phyloP scores from a whole-genome alignment of 352 stramenopile genomes.

The Paralagenidium karlingii region DNA sequence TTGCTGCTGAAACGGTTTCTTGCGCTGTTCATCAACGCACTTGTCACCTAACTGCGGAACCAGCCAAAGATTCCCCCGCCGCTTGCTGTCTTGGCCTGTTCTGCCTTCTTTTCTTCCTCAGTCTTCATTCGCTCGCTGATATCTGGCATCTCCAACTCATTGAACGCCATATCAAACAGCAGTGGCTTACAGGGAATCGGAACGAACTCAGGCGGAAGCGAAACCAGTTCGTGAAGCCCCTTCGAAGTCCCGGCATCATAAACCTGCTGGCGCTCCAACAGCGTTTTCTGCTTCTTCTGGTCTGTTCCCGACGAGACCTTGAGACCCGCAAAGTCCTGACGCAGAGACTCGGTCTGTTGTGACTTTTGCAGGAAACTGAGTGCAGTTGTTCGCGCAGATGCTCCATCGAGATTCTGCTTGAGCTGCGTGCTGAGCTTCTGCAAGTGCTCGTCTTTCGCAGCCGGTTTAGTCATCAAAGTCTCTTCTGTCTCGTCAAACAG shows the following conservation, averaged over 20 bases:
- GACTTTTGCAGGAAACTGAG: slow-evolving; percentile 56
- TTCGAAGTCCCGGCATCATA: slow-evolving; percentile 31
- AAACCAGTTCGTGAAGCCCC: slow-evolving; percentile 45
- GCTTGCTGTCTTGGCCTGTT: slow-evolving; percentile 19
- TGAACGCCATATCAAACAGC: slow-evolving; percentile 74
- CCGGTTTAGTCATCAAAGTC: slow-evolving; percentile 34
- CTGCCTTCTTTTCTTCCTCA: slow-evolving; percentile 50
- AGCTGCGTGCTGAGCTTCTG: slow-evolving; percentile 51
- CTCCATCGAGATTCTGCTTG: slow-evolving; percentile 40
- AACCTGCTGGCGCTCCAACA: slow-evolving; percentile 43
- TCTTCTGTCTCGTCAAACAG: slow-evolving; percentile 53
- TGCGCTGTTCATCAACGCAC: too few species aligned
- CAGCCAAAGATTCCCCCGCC: slow-evolving; percentile 55
- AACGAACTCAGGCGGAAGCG: slow-evolving; percentile 46
- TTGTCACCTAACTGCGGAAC: slow-evolving; percentile 30
- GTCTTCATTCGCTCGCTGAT: slow-evolving; percentile 66
- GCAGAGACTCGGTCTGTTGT: slow-evolving; percentile 34
- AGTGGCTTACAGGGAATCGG: slow-evolving; percentile 63
- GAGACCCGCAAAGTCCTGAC: slow-evolving; percentile 51
- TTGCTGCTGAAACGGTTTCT: too few species aligned
- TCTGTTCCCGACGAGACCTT: slow-evolving; percentile 13
- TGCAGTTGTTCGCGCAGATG: slow-evolving; percentile 53
- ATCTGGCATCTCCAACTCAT: slow-evolving; percentile 68
- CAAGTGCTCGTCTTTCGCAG: slow-evolving; percentile 42
- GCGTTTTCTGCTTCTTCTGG: slow-evolving; percentile 11